Conservation (phyloP, 225 moss, liverwort and hornwort genomes). For the Sphagnum contortum region DNA sequence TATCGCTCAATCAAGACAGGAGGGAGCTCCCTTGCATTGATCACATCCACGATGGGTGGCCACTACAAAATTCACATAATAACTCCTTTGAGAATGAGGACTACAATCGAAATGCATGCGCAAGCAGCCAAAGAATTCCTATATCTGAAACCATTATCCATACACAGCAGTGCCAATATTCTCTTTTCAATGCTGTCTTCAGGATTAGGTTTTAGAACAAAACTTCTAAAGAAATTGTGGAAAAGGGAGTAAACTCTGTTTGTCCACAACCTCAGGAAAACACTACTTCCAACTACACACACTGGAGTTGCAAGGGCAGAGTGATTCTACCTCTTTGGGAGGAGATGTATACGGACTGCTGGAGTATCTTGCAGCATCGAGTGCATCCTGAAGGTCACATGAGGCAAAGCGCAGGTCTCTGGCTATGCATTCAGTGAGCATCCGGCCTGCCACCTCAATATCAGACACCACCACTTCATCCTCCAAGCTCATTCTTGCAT, state of each 20-base stretch:
- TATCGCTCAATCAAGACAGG: constrained; percentile 98
- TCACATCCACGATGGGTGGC: constrained; percentile 83
- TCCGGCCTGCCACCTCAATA: constrained; percentile 89
- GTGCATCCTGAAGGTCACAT: constrained; percentile 75
- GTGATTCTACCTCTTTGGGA: constrained; percentile 63
- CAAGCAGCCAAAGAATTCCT: too few species aligned
- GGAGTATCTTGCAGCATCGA: constrained; percentile 82
- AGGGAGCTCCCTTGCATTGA: constrained; percentile 82
- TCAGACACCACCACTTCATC: constrained; percentile 85
- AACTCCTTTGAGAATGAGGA: too few species aligned
- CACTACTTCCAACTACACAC: too few species aligned
- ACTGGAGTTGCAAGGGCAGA: too few species aligned
- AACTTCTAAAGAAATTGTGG: too few species aligned
- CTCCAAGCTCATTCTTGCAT: constrained; percentile 53
- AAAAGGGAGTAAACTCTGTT: too few species aligned
- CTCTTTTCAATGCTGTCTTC: too few species aligned
- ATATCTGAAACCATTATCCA: too few species aligned
- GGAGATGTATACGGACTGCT: constrained; percentile 86
- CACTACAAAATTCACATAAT: constrained; percentile 51
- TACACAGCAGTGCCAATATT: too few species aligned
- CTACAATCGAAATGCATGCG: too few species aligned
- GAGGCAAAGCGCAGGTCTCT: constrained; percentile 78
- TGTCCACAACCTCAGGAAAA: too few species aligned
- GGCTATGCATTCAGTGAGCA: constrained; percentile 76
- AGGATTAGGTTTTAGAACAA: too few species aligned